These are phyloP conservation scores for Penicillium sp. DNA, from an alignment of 2,329 filamentous ascomycete species.

Conservation along the genomic window DNA sequence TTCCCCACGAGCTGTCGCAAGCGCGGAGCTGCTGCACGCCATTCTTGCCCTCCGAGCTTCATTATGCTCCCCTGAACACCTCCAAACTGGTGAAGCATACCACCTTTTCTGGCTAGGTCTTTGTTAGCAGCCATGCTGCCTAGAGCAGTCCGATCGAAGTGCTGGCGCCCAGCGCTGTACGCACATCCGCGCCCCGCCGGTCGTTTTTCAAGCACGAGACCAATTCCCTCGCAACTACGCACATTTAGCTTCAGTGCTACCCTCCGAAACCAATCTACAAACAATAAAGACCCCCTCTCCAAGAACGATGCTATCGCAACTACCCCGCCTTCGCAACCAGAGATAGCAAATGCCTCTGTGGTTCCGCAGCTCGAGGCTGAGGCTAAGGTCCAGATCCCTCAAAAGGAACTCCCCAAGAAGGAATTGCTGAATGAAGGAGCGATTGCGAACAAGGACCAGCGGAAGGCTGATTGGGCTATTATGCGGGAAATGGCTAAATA, in stretches of 20 bases:
- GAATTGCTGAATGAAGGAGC: conserved; percentile 66
- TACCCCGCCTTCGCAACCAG: conserved; percentile 15
- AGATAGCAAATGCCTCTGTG: conserved; percentile 19
- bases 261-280: conserved; percentile 24
- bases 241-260: conserved; percentile 29
- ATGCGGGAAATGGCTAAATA: conserved; percentile 98
- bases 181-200: conserved; percentile 25
- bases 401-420: conserved; percentile 55
- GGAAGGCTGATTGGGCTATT: conserved; percentile 97
- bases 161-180: conserved; percentile 34
- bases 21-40: conserved; percentile 7
- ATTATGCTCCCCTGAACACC: conserved; percentile 28
- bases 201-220: conserved; percentile 25
- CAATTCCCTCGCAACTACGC: conserved; percentile 29
- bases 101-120: background rate
- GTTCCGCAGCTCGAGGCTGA: conserved; percentile 24
- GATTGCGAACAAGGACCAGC: conserved; percentile 76
- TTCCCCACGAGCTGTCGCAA: conserved; percentile 21
- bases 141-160: conserved; percentile 37
- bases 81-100: conserved; percentile 1
- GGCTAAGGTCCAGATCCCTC: conserved; percentile 31
- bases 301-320: conserved; percentile 7
- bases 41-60: conserved; percentile 12
- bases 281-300: conserved; percentile 15
- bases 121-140: conserved; percentile 35